Conservation (phyloP, 306 rosid species). For the Casuarina equisetifolia region DNA sequence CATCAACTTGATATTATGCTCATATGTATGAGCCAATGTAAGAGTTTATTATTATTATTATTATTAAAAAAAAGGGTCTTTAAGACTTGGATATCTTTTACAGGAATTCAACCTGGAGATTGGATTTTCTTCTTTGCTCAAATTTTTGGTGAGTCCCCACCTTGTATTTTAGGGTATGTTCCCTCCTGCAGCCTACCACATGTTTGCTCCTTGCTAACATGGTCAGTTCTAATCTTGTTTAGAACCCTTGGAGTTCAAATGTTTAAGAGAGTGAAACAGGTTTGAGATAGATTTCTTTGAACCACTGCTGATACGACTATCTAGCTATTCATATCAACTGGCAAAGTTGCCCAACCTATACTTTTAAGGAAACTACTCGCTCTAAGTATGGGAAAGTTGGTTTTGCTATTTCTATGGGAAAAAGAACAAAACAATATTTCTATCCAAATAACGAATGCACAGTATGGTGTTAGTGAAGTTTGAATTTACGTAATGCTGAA, state of each 20-base stretch:
- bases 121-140: background rate
- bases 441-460: background rate
- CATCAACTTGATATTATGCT: background rate
- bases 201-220: too few species aligned
- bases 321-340: background rate
- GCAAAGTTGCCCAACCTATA: background rate
- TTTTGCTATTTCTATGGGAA: background rate
- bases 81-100: background rate
- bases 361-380: background rate
- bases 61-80: background rate
- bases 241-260: too few species aligned
- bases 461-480: slow-evolving; percentile 1
- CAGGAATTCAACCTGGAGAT: background rate
- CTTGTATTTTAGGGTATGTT: too few species aligned
- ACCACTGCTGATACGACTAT: background rate
- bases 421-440: background rate
- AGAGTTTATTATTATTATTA: too few species aligned
- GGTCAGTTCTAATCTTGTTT: too few species aligned
- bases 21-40: background rate
- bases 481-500: background rate
- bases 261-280: too few species aligned
- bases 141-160: background rate
- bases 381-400: background rate
- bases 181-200: too few species aligned
- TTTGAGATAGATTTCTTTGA: too few species aligned